Evolutionary conservation across 2,329 filamentous ascomycete genomes (phyloP).

Genomic region (Torrubiella hemipterigena): DNA sequence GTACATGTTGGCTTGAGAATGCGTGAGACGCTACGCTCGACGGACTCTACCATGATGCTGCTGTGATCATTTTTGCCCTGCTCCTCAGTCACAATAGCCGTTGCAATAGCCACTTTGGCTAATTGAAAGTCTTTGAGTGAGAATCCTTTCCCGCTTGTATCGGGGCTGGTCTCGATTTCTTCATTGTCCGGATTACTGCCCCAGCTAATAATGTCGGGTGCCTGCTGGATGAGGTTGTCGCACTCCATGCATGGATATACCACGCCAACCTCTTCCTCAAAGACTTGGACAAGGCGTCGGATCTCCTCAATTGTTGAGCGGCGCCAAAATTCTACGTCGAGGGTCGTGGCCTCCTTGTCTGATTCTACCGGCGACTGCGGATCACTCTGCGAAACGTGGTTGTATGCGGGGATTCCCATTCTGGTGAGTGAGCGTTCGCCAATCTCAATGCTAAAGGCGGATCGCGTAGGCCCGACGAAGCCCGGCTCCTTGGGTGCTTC

Average conservation of each 20-base stretch:
- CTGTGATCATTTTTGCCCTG: slow-evolving; percentile 17
- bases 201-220: slow-evolving; percentile 14
- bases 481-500: slow-evolving; percentile 18
- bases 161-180: neutral
- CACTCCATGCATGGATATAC: slow-evolving; percentile 22
- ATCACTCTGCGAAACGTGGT: slow-evolving; percentile 13
- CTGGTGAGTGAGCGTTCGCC: slow-evolving; percentile 21
- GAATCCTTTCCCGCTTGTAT: neutral
- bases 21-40: slow-evolving; percentile 15
- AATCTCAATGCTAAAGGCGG: slow-evolving; percentile 21
- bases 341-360: slow-evolving; percentile 3
- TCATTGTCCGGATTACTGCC: slow-evolving; percentile 9
- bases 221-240: slow-evolving; percentile 12
- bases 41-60: slow-evolving; percentile 15
- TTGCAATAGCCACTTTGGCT: slow-evolving; percentile 21
- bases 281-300: slow-evolving; percentile 19
- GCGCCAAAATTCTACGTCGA: slow-evolving; percentile 12
- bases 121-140: slow-evolving; percentile 14
- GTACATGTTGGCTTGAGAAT: slow-evolving; percentile 17
- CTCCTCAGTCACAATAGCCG: slow-evolving; percentile 18
- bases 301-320: slow-evolving; percentile 14
- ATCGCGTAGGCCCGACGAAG: slow-evolving; percentile 23
- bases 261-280: slow-evolving; percentile 25
- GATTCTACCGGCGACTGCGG: slow-evolving; percentile 11
- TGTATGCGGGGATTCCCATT: slow-evolving; percentile 19